Evolutionary conservation across 768 basidiomycete genomes (phyloP).

Genomic region (Tricholoma flavovirens): DNA sequence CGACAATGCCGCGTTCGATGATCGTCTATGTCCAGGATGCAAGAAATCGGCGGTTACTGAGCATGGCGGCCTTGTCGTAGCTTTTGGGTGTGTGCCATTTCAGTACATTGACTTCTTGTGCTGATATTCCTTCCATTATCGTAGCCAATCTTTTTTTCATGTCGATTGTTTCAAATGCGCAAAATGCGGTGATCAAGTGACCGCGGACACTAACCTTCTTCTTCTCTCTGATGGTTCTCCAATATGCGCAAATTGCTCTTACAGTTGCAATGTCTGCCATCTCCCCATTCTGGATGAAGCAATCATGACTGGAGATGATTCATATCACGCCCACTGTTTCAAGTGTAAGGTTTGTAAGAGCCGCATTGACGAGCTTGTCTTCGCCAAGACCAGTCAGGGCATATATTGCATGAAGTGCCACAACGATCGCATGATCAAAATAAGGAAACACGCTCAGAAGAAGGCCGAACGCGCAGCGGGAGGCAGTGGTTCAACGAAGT

Average conservation of each 20-base stretch:
- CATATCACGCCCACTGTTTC: slow-evolving; percentile 98
- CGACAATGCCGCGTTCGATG: slow-evolving; percentile 33
- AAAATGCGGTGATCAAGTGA: slow-evolving; percentile 89
- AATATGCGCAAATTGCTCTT: slow-evolving; percentile 89
- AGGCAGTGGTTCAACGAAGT: slow-evolving; percentile 36
- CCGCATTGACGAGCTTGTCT: slow-evolving; percentile 95
- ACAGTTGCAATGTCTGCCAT: slow-evolving; percentile 92
- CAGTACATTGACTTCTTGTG: slow-evolving; percentile 5
- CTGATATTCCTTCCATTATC: slow-evolving; percentile 2
- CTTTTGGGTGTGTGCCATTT: slow-evolving; percentile 74
- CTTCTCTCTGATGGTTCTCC: slow-evolving; percentile 97
- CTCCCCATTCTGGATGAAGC: slow-evolving; percentile 96
- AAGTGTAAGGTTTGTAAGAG: slow-evolving; percentile 94
- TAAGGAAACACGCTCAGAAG: slow-evolving; percentile 86
- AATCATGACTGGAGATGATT: slow-evolving; percentile 99
- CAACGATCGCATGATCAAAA: slow-evolving; percentile 93
- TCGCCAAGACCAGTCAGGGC: slow-evolving; percentile 96
- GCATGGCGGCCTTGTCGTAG: slow-evolving; percentile 84
- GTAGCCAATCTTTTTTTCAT: slow-evolving; percentile 90
- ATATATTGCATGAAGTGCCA: slow-evolving; percentile 99
- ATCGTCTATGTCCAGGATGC: slow-evolving; percentile 78
- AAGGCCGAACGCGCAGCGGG: slow-evolving; percentile 52
- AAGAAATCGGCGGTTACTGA: slow-evolving; percentile 76
- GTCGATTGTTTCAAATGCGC: slow-evolving; percentile 96
- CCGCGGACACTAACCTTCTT: slow-evolving; percentile 95